phyloP scores from a whole-genome alignment of 192 early-diverging fungal species.

The Backusella australiensis region DNA sequence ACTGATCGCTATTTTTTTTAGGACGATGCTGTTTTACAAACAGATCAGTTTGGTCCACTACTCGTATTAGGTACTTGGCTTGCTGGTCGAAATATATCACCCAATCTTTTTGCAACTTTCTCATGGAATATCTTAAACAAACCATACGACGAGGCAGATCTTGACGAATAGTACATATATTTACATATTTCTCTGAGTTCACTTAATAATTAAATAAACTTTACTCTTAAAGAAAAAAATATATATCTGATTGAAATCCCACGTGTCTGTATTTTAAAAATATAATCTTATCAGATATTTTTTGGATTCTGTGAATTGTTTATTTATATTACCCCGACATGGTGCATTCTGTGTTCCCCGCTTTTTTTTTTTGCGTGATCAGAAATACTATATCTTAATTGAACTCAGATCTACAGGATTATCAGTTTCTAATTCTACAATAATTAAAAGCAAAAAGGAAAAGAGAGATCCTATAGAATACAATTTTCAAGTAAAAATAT shows the following conservation, averaged over 20 bases:
- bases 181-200: not conserved
- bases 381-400: not conserved
- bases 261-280: constrained; percentile 4
- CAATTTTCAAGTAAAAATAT: not conserved
- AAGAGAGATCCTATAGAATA: not conserved
- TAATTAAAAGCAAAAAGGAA: no score
- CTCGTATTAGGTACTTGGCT: constrained; percentile 26
- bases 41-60: constrained; percentile 20
- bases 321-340: not conserved
- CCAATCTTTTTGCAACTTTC: constrained; percentile 19
- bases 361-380: not conserved
- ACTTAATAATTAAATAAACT: not conserved
- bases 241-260: not conserved
- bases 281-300: not conserved
- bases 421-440: not conserved
- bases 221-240: not conserved
- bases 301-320: not conserved
- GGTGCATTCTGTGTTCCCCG: not conserved
- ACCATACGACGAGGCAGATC: constrained; percentile 8
- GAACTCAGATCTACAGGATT: not conserved
- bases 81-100: constrained; percentile 25
- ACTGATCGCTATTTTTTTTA: not conserved
- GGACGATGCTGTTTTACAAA: constrained; percentile 21
- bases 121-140: constrained; percentile 9
- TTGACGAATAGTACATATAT: not conserved